Conservation (phyloP, 192 early-diverging fungal genomes). For the Coemansia sp. region DNA sequence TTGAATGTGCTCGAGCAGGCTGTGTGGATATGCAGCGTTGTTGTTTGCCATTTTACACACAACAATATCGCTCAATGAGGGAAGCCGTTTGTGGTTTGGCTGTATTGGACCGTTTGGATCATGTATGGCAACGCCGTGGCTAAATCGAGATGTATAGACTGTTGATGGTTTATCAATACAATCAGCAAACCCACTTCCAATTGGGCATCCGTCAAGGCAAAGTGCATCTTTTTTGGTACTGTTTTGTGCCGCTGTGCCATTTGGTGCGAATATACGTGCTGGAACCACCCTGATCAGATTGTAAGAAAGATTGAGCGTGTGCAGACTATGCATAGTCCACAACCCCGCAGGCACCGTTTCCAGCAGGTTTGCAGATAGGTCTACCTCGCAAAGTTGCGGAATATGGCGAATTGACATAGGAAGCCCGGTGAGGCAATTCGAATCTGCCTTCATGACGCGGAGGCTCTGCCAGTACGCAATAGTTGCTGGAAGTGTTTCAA, state of each 20-base stretch:
- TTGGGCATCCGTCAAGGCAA: conserved; percentile 31
- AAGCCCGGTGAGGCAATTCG: conserved; percentile 17
- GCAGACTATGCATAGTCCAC: conserved; percentile 15
- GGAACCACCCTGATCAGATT: conserved; percentile 32
- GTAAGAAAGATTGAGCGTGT: conserved; percentile 21
- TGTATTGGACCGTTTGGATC: background rate
- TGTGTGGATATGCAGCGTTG: conserved; percentile 15
- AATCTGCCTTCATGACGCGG: conserved; percentile 11
- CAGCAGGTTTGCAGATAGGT: conserved; percentile 19
- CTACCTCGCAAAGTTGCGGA: conserved; percentile 8
- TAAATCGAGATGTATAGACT: conserved; percentile 19
- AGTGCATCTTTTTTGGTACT: conserved; percentile 8
- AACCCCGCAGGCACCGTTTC: conserved; percentile 20
- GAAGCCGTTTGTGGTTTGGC: background rate
- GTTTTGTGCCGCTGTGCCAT: conserved; percentile 27
- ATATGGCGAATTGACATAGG: conserved; percentile 35
- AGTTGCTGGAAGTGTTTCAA: conserved; percentile 22
- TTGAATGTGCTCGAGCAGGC: conserved; percentile 36
- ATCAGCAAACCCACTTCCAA: conserved; percentile 13
- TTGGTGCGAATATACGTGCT: conserved; percentile 33
- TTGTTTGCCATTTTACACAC: conserved; percentile 26
- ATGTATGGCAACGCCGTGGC: conserved; percentile 1
- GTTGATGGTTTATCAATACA: conserved; percentile 5
- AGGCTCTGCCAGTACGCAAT: conserved; percentile 33
- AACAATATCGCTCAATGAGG: conserved; percentile 32